Base-by-base conservation (phyloP, 768 basidiomycete species). In the Leccinum subtestaceum region DNA sequence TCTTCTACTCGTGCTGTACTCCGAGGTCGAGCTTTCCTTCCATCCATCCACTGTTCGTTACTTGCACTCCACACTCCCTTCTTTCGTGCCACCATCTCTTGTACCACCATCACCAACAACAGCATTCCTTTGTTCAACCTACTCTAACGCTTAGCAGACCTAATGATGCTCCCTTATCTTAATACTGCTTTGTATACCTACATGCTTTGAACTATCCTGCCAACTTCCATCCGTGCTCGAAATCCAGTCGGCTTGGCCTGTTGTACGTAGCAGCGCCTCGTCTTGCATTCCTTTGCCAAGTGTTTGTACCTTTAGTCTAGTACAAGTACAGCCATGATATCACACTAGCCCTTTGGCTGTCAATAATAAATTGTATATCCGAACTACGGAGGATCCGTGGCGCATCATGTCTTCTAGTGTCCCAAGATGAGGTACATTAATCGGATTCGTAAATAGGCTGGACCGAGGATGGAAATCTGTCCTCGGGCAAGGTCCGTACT, bases 61-160 rank as follows among this genome's bases (percentile, higher is more conserved):
- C 25, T 32, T 53, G 34, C 55, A 53, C 19, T 43, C 32, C n/a
- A 32, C 52, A 40, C 11, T 52, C 49, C n/a, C 25, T 34, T 54
- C 52, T 15, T 56, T 25, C 32, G 40, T 55, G 31, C 50, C 5
- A 47, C 51, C 46, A 53, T 50, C 34, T 36, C 45, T 46, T 60
- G 69, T 62, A 60, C 46, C 43, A 59, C 17, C 38, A 52, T 32
- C 51, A 52, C 29, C 40, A 43, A 5, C 38, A 43, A 5, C 17
- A 21, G 57, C 63, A 49, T 51, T 60, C 66, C 23, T 60, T 68
- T 25, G 53, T 60, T 48, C 46, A 10, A 47, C 46, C 46, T 53
- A 52, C n/a, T n/a, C n/a, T 62, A 53, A 31, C 10, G 34, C 53
- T 45, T 43, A 43, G 40, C 40, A 51, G 38, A 15, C 25, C 48